phyloP scores from a whole-genome alignment of 148 eudicot species.

The Nyssa sinensis region DNA sequence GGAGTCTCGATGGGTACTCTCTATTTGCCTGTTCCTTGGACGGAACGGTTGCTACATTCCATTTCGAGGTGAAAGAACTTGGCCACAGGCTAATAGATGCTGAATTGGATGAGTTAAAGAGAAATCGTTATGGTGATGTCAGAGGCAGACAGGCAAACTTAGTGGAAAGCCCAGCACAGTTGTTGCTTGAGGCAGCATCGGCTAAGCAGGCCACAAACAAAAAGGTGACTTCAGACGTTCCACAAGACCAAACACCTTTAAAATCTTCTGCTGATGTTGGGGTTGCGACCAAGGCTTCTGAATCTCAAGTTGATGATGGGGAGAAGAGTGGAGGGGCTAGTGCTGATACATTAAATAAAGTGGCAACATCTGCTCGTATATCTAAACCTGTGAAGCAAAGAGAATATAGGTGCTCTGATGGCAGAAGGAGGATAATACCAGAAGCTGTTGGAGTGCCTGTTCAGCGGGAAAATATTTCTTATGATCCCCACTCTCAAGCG shows the following conservation, averaged over 20 bases:
- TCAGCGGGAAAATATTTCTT: constrained; percentile 48
- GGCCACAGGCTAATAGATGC: constrained; percentile 74
- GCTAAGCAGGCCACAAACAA: constrained; percentile 59
- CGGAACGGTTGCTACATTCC: constrained; percentile 87
- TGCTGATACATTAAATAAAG: constrained; percentile 53
- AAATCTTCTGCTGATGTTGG: constrained; percentile 49
- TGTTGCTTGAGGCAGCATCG: constrained; percentile 92
- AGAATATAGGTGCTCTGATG: constrained; percentile 96
- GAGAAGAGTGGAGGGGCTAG: constrained; percentile 47
- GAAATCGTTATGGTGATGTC: constrained; percentile 92
- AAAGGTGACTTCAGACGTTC: constrained; percentile 43
- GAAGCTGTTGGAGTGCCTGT: constrained; percentile 83
- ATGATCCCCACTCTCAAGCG: constrained; percentile 39
- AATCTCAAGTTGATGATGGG: constrained; percentile 51
- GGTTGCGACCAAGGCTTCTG: constrained; percentile 38
- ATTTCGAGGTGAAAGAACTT: constrained; percentile 81
- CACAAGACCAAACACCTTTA: constrained; percentile 32
- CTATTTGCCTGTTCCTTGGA: constrained; percentile 96
- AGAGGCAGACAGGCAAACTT: constrained; percentile 84
- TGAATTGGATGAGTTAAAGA: constrained; percentile 76
- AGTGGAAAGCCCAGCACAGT: constrained; percentile 93
- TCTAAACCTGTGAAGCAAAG: constrained; percentile 93
- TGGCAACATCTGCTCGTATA: constrained; percentile 38
- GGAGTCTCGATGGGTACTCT: constrained; percentile 99
- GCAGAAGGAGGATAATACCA: constrained; percentile 93